Evolutionary conservation across 1,284 basidiomycete species (phyloP).

Genomic region (Pseudozyma flocculosa): DNA sequence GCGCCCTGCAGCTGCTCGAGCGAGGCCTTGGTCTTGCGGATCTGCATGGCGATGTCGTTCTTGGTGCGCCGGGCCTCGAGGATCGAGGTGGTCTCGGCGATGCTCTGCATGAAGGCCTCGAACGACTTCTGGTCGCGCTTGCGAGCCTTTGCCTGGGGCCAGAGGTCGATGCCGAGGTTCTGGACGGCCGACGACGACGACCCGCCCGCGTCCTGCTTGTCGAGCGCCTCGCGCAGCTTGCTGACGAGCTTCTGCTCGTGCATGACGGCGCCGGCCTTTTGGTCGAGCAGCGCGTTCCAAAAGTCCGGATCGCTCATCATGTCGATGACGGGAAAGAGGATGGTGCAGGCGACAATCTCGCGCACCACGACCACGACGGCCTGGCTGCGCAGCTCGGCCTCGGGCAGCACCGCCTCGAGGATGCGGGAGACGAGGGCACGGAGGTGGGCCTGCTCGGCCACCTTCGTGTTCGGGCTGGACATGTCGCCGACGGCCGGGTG

Average conservation of each 20-base stretch:
- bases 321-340: conserved; percentile 83
- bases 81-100: conserved; percentile 21
- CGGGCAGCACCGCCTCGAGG: conserved; percentile 73
- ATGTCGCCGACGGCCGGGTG: conserved; percentile 76
- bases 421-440: conserved; percentile 70
- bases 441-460: conserved; percentile 83
- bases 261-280: conserved; percentile 82
- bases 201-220: conserved; percentile 49
- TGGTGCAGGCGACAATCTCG: conserved; percentile 78
- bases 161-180: neutral
- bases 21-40: conserved; percentile 36
- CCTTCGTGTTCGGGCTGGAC: conserved; percentile 79
- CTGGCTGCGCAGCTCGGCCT: conserved; percentile 71
- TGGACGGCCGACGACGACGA: neutral
- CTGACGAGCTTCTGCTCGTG: conserved; percentile 74
- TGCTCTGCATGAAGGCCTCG: conserved; percentile 30
- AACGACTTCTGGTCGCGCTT: conserved; percentile 31
- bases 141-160: conserved; percentile 12
- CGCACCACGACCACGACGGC: conserved; percentile 72
- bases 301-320: conserved; percentile 93
- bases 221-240: conserved; percentile 62
- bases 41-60: conserved; percentile 40
- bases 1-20: conserved; percentile 20
- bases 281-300: conserved; percentile 89
- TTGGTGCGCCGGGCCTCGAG: conserved; percentile 38